phyloP scores from a whole-genome alignment of 805 yeast species.

The Nakazawaea pomicola region DNA sequence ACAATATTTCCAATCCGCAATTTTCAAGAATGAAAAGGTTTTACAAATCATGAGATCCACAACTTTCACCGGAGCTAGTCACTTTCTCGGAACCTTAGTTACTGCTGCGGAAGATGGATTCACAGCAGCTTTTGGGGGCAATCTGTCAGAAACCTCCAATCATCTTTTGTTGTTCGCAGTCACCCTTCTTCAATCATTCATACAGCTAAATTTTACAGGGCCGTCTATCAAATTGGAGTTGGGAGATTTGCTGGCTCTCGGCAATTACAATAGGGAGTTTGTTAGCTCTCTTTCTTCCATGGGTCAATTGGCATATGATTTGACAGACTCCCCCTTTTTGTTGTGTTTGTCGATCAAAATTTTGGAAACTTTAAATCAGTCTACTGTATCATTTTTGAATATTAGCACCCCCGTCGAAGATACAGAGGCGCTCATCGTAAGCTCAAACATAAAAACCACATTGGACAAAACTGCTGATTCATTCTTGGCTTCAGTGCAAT shows the following conservation, averaged over 20 bases:
- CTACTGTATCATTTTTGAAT: conserved; percentile 24
- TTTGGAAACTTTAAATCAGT: conserved; percentile 34
- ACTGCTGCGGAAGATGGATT: not conserved
- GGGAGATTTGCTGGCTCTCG: not conserved
- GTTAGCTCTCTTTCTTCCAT: conserved; percentile 42
- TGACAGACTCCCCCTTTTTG: conserved; percentile 45
- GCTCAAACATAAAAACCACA: conserved; percentile 15
- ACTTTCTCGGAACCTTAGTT: not conserved
- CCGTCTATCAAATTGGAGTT: conserved; percentile 48
- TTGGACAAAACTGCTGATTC: conserved; percentile 22
- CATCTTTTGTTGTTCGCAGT: conserved; percentile 39
- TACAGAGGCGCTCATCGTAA: conserved; percentile 19
- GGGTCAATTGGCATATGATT: conserved; percentile 70
- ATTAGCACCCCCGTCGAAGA: conserved; percentile 13
- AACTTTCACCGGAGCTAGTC: not conserved
- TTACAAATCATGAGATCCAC: not conserved
- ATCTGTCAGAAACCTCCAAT: conserved; percentile 11
- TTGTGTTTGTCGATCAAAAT: conserved; percentile 37
- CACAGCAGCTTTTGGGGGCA: not conserved
- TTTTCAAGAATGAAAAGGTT: not conserved
- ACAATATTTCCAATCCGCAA: not conserved
- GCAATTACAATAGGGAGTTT: conserved; percentile 17
- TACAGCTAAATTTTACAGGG: conserved; percentile 80
- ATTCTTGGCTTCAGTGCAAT: conserved; percentile 43
- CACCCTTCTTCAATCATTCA: conserved; percentile 59